Conservation (phyloP, 768 basidiomycete genomes). For the Hericium rajendrae region DNA sequence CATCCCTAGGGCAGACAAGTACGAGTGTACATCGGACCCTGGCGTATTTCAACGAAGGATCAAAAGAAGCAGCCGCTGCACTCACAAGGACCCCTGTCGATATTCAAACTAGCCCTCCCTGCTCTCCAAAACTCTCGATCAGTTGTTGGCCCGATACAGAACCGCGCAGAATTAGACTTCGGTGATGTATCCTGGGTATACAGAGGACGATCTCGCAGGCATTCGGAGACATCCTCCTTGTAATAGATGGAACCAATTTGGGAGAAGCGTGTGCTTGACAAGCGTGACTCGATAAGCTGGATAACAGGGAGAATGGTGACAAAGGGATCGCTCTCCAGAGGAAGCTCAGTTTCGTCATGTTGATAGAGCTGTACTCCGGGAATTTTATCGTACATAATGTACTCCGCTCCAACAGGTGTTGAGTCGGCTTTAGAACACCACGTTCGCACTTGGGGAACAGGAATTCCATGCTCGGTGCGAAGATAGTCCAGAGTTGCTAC, state of each 20-base stretch:
- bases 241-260: conserved; percentile 14
- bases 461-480: conserved; percentile 27
- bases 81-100: conserved; percentile 12
- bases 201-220: conserved; percentile 7
- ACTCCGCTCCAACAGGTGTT: conserved; percentile 15
- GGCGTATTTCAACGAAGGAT: background rate
- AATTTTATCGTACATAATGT: conserved; percentile 36
- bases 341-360: conserved; percentile 1
- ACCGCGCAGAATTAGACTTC: background rate
- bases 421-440: conserved; percentile 24
- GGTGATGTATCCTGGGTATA: background rate
- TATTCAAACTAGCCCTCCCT: conserved; percentile 3
- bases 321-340: background rate
- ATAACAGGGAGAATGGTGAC: background rate
- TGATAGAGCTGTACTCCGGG: conserved; percentile 1
- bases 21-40: conserved; percentile 8
- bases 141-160: conserved; percentile 11
- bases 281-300: background rate
- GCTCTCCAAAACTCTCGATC: conserved; percentile 12
- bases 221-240: conserved; percentile 11
- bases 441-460: conserved; percentile 31
- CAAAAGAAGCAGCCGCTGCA: background rate
- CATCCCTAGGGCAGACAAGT: background rate
- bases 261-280: conserved; percentile 3
- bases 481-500: conserved; percentile 36